Conservation (phyloP, 2,329 filamentous ascomycete species). For the Cladobotryum protrusum region DNA sequence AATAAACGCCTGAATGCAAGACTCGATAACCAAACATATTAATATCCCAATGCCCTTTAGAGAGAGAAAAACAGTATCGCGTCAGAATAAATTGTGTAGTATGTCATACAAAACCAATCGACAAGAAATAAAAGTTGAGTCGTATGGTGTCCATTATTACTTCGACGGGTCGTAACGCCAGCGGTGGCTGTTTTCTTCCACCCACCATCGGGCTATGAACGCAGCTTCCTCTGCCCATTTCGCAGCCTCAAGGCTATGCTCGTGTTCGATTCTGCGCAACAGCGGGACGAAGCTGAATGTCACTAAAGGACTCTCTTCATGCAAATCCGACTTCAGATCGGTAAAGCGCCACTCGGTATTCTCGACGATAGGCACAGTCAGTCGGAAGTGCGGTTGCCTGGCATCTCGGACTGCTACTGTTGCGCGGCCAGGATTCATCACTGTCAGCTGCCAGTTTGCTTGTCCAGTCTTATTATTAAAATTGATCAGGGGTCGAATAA, state of each 20-base stretch:
- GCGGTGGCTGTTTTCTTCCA: slow-evolving; percentile 17
- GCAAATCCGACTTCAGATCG: slow-evolving; percentile 15
- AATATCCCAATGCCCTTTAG: slow-evolving; percentile 6
- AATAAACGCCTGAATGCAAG: slow-evolving; percentile 9
- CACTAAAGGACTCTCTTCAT: slow-evolving; percentile 14
- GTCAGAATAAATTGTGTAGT: neutral
- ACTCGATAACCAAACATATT: slow-evolving; percentile 9
- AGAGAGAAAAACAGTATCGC: neutral
- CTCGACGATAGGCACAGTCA: slow-evolving; percentile 20
- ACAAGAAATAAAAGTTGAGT: neutral
- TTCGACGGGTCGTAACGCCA: slow-evolving; percentile 15
- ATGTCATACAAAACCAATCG: slow-evolving; percentile 3
- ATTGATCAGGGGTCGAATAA: slow-evolving; percentile 17
- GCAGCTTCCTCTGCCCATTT: slow-evolving; percentile 18
- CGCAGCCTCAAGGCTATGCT: slow-evolving; percentile 11
- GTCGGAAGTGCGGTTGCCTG: slow-evolving; percentile 17
- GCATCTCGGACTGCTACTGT: slow-evolving; percentile 20
- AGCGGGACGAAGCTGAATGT: slow-evolving; percentile 16
- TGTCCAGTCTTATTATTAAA: slow-evolving; percentile 10
- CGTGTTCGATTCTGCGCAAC: slow-evolving; percentile 10
- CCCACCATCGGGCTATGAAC: slow-evolving; percentile 18
- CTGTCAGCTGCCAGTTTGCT: slow-evolving; percentile 21
- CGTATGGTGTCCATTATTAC: neutral
- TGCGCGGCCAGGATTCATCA: slow-evolving; percentile 23
- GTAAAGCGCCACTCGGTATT: slow-evolving; percentile 23